These are phyloP conservation scores for Punica granatum DNA, from an alignment of 345 rosid genomes.

Conservation along the genomic window DNA sequence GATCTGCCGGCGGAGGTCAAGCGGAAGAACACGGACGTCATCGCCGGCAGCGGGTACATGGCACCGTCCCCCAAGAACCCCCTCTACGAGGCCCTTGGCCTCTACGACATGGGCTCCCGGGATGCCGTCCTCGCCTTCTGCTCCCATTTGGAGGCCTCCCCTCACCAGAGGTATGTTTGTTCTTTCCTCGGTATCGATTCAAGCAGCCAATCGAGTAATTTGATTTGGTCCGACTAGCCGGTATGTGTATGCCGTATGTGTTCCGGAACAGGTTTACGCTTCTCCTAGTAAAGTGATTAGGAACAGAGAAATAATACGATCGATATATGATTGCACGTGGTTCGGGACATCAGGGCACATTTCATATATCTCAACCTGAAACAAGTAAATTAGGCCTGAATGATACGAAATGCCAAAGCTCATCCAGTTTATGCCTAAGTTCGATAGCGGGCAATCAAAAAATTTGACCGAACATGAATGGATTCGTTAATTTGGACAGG, in stretches of 20 bases:
- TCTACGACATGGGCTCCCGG: conserved; percentile 57
- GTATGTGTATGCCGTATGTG: background rate
- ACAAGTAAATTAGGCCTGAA: no score
- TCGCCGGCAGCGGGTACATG: conserved; percentile 69
- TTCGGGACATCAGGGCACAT: no score
- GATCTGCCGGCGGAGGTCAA: conserved; percentile 67
- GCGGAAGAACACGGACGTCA: conserved; percentile 41
- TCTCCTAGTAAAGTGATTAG: no score
- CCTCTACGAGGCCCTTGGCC: conserved; percentile 76
- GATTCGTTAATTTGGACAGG: no score
- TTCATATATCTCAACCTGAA: no score
- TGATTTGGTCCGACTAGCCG: background rate
- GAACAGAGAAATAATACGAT: no score
- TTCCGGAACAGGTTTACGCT: no score
- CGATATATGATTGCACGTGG: no score
- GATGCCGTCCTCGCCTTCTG: conserved; percentile 54
- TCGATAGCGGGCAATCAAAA: no score
- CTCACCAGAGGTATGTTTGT: conserved; percentile 47
- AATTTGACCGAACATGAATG: no score
- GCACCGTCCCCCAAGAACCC: conserved; percentile 52
- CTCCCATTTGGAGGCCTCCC: conserved; percentile 56
- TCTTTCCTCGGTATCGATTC: background rate
- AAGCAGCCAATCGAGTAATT: background rate
- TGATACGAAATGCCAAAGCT: no score
- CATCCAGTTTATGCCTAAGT: no score